Percentiles rank a stretch among this genome's conserved stretches.
Conservation (phyloP, 1,284 basidiomycete species). For the Malassezia furfur region DNA sequence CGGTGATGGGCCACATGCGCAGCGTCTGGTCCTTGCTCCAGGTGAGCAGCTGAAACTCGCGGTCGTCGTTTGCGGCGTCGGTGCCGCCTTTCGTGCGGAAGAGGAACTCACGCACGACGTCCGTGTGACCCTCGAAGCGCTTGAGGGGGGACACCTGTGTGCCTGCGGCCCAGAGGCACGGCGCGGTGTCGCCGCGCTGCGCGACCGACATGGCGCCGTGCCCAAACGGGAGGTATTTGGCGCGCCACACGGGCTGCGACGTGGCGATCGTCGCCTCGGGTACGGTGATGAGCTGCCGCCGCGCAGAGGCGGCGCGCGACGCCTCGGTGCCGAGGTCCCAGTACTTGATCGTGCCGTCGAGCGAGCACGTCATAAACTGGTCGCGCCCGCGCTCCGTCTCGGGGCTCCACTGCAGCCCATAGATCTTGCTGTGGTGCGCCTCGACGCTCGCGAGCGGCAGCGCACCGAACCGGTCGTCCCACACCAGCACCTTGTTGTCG, state of each 20-base stretch:
- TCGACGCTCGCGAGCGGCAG: slow-evolving; percentile 34
- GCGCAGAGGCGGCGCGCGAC: slow-evolving; percentile 29
- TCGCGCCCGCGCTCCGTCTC: slow-evolving; percentile 34
- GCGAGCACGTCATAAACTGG: slow-evolving; percentile 41
- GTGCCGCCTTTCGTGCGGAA: slow-evolving; percentile 64
- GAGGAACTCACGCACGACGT: slow-evolving; percentile 95
- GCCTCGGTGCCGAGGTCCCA: slow-evolving; percentile 33
- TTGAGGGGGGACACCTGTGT: slow-evolving; percentile 57
- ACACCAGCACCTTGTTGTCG: slow-evolving; percentile 44
- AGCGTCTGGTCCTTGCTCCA: slow-evolving; percentile 93
- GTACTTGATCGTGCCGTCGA: slow-evolving; percentile 46
- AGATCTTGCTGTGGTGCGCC: slow-evolving; percentile 43
- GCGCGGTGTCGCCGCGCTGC: slow-evolving; percentile 71
- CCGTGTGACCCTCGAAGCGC: slow-evolving; percentile 75
- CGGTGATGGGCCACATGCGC: slow-evolving; percentile 66
- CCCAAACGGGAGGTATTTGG: slow-evolving; percentile 84
- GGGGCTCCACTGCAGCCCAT: slow-evolving; percentile 45
- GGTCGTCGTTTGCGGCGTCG: slow-evolving; percentile 40
- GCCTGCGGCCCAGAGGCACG: slow-evolving; percentile 70
- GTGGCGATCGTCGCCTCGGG: slow-evolving; percentile 58
- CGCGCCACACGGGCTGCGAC: slow-evolving; percentile 84
- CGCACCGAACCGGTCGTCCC: slow-evolving; percentile 43
- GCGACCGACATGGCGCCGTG: slow-evolving; percentile 77
- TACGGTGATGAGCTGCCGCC: slow-evolving; percentile 36
- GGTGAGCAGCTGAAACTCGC: slow-evolving; percentile 61